Base-by-base conservation (phyloP, 2,329 filamentous ascomycete species). In the Colletotrichum sp. region DNA sequence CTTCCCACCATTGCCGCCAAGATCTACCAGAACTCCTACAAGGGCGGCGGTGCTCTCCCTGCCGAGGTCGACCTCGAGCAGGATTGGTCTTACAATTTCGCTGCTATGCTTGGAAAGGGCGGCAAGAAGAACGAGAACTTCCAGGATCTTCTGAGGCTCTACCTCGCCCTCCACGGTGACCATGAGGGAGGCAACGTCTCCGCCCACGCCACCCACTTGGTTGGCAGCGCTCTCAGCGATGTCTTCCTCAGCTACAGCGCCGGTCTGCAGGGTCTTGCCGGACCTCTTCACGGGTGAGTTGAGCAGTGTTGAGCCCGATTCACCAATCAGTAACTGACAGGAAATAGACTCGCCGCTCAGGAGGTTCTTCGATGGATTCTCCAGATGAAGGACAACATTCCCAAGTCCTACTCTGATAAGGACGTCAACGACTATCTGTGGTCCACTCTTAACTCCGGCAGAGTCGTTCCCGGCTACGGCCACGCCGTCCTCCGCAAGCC, bases 71-170 rank as follows among this genome's bases (percentile, higher is more conserved):
- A 99, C 81, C 86, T 92, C 74, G 90, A 94, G 80, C 95, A 98
- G 87, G 97, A 99, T 86, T 99, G 97, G 97, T 94, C 96, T 1
- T 98, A 98, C 90, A 99, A 99, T 90, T 99, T 98, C 82, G 97
- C 97, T 61, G 95, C 96, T 79, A 96, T 99, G 92, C 92, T 99
- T 70, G 96, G 96, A 82, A 98, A 98, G 88, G 92, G 93, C 67
- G 95, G 96, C 79, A 92, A 94, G 85, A 90, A 98, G 86, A 94
- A 99, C 80, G 95, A 96, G 87, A 94, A 95, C 84, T 98, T 99
- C 91, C 96, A 99, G 84, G 97, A 99, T 82, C 90, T 99, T 24
- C 91, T 99, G 78, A 93, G 97, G 80, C 89, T 99, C 36, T 99
- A 99, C 87, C 93, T 99, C 28, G 96, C 97, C 66, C 93, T 99